A percentile compares a stretch with the other conserved stretches of the same genome.
Evolutionary conservation across 1,284 basidiomycete genomes (phyloP).

Genomic region (Heterobasidion annosum): DNA sequence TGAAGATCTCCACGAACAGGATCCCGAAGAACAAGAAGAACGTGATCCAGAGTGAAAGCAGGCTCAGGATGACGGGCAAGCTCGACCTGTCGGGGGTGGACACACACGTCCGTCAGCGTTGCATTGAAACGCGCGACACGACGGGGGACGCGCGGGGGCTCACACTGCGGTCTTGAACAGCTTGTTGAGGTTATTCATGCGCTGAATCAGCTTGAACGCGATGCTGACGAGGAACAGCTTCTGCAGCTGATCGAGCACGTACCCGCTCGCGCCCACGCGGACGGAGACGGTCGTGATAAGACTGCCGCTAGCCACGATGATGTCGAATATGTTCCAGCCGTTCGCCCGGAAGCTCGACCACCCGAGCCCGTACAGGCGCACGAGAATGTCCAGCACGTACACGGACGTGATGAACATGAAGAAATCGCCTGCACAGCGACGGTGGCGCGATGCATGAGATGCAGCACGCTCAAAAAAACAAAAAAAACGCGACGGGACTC

Average conservation of each 20-base stretch:
- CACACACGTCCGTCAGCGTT: not conserved
- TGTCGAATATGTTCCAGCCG: slow-evolving; percentile 91
- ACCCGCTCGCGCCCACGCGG: slow-evolving; percentile 45
- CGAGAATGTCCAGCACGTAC: slow-evolving; percentile 73
- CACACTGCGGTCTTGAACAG: slow-evolving; percentile 95
- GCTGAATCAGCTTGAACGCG: slow-evolving; percentile 91
- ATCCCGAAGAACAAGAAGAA: slow-evolving; percentile 93
- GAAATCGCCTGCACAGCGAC: slow-evolving; percentile 48
- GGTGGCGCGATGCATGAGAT: not conserved
- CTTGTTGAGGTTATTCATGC: slow-evolving; percentile 86
- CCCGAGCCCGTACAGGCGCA: slow-evolving; percentile 81
- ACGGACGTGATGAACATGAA: slow-evolving; percentile 72
- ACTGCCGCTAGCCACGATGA: slow-evolving; percentile 76
- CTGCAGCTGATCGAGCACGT: slow-evolving; percentile 67
- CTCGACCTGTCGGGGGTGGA: slow-evolving; percentile 51
- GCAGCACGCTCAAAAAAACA: not conserved
- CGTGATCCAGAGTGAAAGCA: slow-evolving; percentile 86
- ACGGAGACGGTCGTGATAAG: slow-evolving; percentile 81
- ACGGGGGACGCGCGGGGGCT: slow-evolving; percentile 20
- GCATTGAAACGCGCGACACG: slow-evolving; percentile 3
- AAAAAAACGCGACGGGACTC: slow-evolving; percentile 15
- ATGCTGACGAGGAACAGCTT: slow-evolving; percentile 94
- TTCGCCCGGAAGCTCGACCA: slow-evolving; percentile 80
- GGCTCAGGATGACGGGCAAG: slow-evolving; percentile 79
- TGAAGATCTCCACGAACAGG: slow-evolving; percentile 88